Conservation (phyloP, 495 filamentous ascomycete genomes). For the Copromyces sp. region DNA sequence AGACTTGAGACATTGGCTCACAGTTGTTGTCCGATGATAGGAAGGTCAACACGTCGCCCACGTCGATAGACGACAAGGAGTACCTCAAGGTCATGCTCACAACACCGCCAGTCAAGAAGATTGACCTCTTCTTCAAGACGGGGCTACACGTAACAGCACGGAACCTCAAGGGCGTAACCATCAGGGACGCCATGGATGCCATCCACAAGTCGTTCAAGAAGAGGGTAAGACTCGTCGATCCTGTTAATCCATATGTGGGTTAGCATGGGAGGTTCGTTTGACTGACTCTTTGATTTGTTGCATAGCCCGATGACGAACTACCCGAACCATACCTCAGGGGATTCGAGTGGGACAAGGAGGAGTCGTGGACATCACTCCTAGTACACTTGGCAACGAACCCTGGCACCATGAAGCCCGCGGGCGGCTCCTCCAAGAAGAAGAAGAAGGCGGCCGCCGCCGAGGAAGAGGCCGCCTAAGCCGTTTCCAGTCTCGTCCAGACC, state of each 20-base stretch:
- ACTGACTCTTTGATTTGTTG: neutral
- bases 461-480: neutral
- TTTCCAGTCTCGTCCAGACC: neutral
- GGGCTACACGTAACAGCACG: conserved; percentile 82
- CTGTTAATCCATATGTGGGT: too few species aligned
- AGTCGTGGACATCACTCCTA: conserved; percentile 60
- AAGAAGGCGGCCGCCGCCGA: conserved; percentile 46
- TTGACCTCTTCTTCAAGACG: conserved; percentile 80
- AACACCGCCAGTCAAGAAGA: conserved; percentile 78
- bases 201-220: conserved; percentile 94
- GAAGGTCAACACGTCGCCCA: conserved; percentile 82
- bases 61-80: conserved; percentile 65
- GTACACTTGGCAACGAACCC: conserved; percentile 72
- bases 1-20: neutral
- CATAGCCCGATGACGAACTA: conserved; percentile 79
- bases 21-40: conserved; percentile 33
- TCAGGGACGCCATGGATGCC: conserved; percentile 88
- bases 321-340: conserved; percentile 73
- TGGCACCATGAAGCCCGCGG: conserved; percentile 28
- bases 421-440: conserved; percentile 52
- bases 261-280: neutral
- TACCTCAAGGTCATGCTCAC: conserved; percentile 70
- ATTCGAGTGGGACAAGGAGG: conserved; percentile 91
- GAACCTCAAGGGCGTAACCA: conserved; percentile 84
- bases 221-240: conserved; percentile 47